Evolutionary conservation across 176 grass and related monocot genomes (phyloP), one percentile per base, ranked within the genome.

Genomic region (Calamus simplicifolius): DNA sequence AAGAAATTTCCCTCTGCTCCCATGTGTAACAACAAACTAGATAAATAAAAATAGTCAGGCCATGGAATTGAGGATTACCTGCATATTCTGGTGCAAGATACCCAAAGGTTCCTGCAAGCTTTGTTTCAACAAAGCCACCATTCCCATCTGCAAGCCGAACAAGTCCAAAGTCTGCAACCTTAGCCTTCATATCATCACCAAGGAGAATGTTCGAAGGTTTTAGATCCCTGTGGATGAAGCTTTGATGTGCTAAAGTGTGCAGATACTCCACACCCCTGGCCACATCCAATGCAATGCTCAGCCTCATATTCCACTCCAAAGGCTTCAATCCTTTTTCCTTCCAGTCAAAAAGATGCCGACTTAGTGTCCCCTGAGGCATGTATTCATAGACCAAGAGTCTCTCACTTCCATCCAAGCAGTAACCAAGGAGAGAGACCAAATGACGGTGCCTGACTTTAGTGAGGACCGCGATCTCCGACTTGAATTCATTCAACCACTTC

Each of bases 41-140:
- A 56, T 56, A 23, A 56, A 19, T 14, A 7, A 10, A 56, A 10
- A 70, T 48, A 59, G 1, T 53, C 31, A 51, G 72, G 27, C 28
- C 57, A 28, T 49, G 48, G 18, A 19, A 49, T 12, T 25, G 51
- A 89, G 66, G 2, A 58, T 85, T 53, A 95, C 91, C 91, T 87
- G 91, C 91, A 79, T 95, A 95, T 49, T 95, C 91, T 1, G 91
- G 91, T 18, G 91, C 91, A 35, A 95, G 86, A 75, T 95, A 95
- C 17, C 91, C 91, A 61, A 95, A 95, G 15, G 91, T 95, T 31
- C 91, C 91, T 10, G 91, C 91, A 31, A 95, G 81, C 27, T 77
- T 85, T 19, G 91, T 90, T 68, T 95, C 86, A 26, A 95, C 64
- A 6, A 80, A 90, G 65, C 79, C 81, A 64, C 86, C 86, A 28